These are phyloP conservation scores for Chaetoceros muelleri DNA, from an alignment of 108 stramenopile species.

Conservation along the genomic window DNA sequence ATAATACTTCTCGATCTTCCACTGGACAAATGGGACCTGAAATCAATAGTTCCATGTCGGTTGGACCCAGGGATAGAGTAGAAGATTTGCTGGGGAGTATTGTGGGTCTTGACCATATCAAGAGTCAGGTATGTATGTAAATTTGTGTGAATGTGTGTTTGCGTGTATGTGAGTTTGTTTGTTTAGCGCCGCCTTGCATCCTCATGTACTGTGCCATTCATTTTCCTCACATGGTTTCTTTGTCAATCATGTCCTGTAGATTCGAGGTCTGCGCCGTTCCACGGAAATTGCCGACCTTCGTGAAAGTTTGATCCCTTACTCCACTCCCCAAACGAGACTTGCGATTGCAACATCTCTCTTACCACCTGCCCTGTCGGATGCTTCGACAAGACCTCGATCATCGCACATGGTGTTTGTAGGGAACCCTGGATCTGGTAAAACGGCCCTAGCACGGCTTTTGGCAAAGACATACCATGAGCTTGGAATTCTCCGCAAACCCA, in stretches of 20 bases:
- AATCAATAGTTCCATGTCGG: not conserved
- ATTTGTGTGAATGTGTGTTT: not conserved
- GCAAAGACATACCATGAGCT: constrained; percentile 85
- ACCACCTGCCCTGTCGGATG: constrained; percentile 46
- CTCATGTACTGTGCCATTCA: not conserved
- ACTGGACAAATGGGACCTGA: constrained; percentile 17
- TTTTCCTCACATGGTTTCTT: not conserved
- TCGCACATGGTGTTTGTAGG: constrained; percentile 89
- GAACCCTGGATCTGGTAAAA: constrained; percentile 94
- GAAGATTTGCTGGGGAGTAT: constrained; percentile 75
- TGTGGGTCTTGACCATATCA: constrained; percentile 82
- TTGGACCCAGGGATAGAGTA: constrained; percentile 64
- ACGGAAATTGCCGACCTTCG: constrained; percentile 80
- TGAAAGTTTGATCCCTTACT: constrained; percentile 57
- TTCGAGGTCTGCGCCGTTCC: constrained; percentile 66
- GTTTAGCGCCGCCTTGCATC: not conserved
- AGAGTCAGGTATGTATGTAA: constrained; percentile 77
- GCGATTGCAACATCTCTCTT: constrained; percentile 26
- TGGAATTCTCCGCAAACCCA: constrained; percentile 73
- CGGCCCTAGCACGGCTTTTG: constrained; percentile 87
- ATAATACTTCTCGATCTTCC: constrained; percentile 17
- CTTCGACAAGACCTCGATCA: constrained; percentile 49
- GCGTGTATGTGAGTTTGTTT: not conserved
- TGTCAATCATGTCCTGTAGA: constrained; percentile 12
- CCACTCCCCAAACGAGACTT: constrained; percentile 29